Percentiles rank a stretch among this genome's conserved stretches.
Evolutionary conservation across 805 yeast genomes (phyloP).

Genomic region (Saccharomycopsis sp.): DNA sequence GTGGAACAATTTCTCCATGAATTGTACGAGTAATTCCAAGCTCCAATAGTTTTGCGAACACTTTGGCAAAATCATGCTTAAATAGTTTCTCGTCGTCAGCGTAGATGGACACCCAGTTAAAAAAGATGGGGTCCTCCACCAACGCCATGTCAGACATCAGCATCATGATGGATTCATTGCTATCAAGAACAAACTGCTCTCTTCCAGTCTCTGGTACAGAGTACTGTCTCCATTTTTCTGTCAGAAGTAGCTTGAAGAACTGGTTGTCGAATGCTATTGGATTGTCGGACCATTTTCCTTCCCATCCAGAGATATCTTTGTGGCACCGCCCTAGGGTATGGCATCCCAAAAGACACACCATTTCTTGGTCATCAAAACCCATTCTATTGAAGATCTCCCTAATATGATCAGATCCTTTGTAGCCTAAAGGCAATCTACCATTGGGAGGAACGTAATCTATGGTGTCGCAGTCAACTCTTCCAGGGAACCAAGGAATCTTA

Average conservation of each 20-base stretch:
- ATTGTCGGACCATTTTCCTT: constrained; percentile 41
- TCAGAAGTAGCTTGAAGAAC: constrained; percentile 32
- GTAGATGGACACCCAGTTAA: constrained; percentile 34
- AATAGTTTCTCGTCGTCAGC: constrained; percentile 34
- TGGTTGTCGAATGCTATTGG: constrained; percentile 39
- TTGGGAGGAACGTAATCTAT: constrained; percentile 35
- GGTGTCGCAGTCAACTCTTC: constrained; percentile 37
- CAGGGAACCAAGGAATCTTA: constrained; percentile 42
- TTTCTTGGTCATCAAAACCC: constrained; percentile 42
- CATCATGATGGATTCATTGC: constrained; percentile 38
- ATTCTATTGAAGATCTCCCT: constrained; percentile 39
- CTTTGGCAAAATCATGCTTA: constrained; percentile 34
- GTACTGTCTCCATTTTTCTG: constrained; percentile 27
- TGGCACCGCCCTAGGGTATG: constrained; percentile 46
- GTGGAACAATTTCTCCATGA: not conserved
- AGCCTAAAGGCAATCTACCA: constrained; percentile 47
- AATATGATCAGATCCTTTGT: constrained; percentile 39
- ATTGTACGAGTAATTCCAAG: constrained; percentile 30
- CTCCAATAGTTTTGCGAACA: constrained; percentile 41
- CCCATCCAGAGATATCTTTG: constrained; percentile 41
- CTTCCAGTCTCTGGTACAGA: constrained; percentile 37
- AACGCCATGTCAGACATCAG: constrained; percentile 40
- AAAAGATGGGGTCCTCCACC: constrained; percentile 30
- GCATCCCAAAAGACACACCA: constrained; percentile 42
- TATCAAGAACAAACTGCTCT: constrained; percentile 33